Conservation (phyloP, 306 rosid genomes). For the Casuarina equisetifolia region DNA sequence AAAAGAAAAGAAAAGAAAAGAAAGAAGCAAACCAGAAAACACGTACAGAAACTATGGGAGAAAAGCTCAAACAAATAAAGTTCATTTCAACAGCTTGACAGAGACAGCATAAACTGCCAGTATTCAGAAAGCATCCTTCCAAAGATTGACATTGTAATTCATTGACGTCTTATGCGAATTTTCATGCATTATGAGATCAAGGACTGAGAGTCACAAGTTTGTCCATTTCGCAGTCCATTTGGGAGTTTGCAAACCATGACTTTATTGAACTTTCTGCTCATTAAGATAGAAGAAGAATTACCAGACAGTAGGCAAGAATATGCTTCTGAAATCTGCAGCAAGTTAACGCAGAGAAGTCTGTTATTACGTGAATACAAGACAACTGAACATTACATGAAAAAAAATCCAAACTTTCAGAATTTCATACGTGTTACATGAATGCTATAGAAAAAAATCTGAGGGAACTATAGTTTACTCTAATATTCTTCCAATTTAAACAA, state of each 20-base stretch:
- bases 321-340: slow-evolving; percentile 78
- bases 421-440: background rate
- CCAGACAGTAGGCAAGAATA: slow-evolving; percentile 57
- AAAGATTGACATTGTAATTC: background rate
- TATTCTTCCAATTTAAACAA: background rate
- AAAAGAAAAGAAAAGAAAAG: background rate
- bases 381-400: background rate
- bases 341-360: slow-evolving; percentile 24
- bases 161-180: background rate
- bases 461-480: background rate
- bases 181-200: background rate
- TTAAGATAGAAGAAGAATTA: slow-evolving; percentile 30
- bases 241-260: slow-evolving; percentile 22
- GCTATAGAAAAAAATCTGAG: background rate
- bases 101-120: slow-evolving; percentile 6
- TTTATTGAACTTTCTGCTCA: background rate
- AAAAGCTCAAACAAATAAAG: background rate
- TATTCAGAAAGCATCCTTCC: background rate
- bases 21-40: background rate
- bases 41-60: background rate
- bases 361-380: slow-evolving; percentile 13
- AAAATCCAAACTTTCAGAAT: background rate
- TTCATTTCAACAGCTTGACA: background rate
- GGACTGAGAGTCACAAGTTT: background rate
- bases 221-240: slow-evolving; percentile 12